These are phyloP conservation scores for Geotrichum phurueaensis DNA, from an alignment of 1,139 yeast species.

Conservation along the genomic window DNA sequence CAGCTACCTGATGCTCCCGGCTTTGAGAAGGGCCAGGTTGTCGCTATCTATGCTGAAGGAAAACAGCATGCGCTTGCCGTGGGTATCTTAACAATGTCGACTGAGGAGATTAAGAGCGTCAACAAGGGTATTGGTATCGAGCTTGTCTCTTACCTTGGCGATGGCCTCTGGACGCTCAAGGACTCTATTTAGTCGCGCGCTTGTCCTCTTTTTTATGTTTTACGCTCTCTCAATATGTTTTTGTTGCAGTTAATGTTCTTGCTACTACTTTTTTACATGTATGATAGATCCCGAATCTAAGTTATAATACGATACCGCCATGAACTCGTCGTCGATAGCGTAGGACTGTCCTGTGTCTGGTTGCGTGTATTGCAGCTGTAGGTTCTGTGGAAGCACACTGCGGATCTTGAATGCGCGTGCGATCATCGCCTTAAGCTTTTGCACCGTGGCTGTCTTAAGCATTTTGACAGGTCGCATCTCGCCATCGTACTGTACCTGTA, in stretches of 20 bases:
- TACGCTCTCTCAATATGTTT: constrained; percentile 6
- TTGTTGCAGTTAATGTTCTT: constrained; percentile 9
- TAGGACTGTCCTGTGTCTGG: not conserved
- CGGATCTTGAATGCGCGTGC: constrained; percentile 17
- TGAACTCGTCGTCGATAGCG: constrained; percentile 9
- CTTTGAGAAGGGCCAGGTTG: constrained; percentile 57
- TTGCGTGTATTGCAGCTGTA: constrained; percentile 6
- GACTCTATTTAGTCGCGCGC: constrained; percentile 10
- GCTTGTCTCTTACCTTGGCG: constrained; percentile 78
- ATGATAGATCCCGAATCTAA: constrained; percentile 11
- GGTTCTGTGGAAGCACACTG: constrained; percentile 10
- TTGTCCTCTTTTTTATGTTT: not conserved
- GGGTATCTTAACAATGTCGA: constrained; percentile 80
- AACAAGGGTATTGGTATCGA: constrained; percentile 93
- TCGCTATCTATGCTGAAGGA: constrained; percentile 85
- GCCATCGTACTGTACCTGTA: constrained; percentile 19
- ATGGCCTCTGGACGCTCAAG: constrained; percentile 48
- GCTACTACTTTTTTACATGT: constrained; percentile 20
- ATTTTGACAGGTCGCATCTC: constrained; percentile 18
- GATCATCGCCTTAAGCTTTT: constrained; percentile 24
- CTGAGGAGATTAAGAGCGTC: constrained; percentile 75
- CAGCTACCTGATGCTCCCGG: constrained; percentile 64
- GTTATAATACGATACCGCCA: constrained; percentile 10
- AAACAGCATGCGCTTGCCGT: constrained; percentile 87
- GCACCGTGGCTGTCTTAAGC: constrained; percentile 22